phyloP scores from a whole-genome alignment of 345 rosid genomes.

The Rhodamnia rubescens region DNA sequence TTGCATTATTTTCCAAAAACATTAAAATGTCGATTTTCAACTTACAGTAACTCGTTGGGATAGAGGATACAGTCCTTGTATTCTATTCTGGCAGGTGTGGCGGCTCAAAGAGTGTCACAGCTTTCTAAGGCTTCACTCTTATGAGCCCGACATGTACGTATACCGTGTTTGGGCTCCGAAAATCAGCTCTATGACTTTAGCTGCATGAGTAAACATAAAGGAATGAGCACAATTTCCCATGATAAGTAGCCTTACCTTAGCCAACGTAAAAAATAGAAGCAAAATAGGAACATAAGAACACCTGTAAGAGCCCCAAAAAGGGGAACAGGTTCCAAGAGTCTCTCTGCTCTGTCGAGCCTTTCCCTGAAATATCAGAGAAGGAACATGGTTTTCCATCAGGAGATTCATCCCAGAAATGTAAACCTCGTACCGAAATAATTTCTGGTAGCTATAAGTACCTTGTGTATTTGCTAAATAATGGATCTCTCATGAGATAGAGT shows the following conservation, averaged over 20 bases:
- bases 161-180: constrained; percentile 87
- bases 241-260: neutral
- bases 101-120: neutral
- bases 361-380: constrained; percentile 33
- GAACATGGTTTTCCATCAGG: neutral
- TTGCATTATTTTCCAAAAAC: neutral
- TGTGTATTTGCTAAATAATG: constrained; percentile 80
- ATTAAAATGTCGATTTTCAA: neutral
- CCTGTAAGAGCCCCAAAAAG: constrained; percentile 66
- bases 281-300: neutral
- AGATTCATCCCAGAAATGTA: neutral
- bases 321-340: constrained; percentile 55
- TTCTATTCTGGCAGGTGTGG: neutral
- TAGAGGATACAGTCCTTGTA: neutral
- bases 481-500: constrained; percentile 90
- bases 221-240: neutral
- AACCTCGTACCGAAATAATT: neutral
- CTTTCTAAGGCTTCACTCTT: constrained; percentile 11
- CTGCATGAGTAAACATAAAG: constrained; percentile 17
- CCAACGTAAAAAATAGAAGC: neutral
- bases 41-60: neutral
- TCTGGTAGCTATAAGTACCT: constrained; percentile 20
- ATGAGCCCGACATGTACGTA: constrained; percentile 92
- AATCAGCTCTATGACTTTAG: constrained; percentile 72
- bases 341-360: constrained; percentile 60